phyloP scores from a whole-genome alignment of 1,139 yeast species.

The Hanseniaspora uvarum region DNA sequence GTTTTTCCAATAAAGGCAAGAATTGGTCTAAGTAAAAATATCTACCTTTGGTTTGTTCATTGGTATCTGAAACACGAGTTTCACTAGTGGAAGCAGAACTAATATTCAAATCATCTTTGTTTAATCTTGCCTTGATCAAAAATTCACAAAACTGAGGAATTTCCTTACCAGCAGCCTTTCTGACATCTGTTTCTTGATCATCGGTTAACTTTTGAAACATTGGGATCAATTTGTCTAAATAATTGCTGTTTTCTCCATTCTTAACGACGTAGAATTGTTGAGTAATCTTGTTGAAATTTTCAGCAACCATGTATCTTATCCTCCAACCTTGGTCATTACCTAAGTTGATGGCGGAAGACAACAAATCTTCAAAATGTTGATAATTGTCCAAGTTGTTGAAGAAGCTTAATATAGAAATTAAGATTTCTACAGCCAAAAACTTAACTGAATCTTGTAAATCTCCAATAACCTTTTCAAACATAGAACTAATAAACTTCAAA shows the following conservation, averaged over 20 bases:
- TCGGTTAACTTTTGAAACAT: constrained; percentile 38
- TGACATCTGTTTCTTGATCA: constrained; percentile 26
- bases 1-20: constrained; percentile 71
- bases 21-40: constrained; percentile 53
- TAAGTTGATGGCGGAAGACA: constrained; percentile 53
- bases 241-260: constrained; percentile 10
- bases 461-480: constrained; percentile 69
- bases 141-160: constrained; percentile 46
- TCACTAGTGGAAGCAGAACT: constrained; percentile 81
- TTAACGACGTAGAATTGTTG: constrained; percentile 40
- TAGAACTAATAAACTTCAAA: constrained; percentile 65
- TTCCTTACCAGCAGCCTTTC: constrained; percentile 19
- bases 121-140: constrained; percentile 33
- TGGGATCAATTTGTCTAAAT: constrained; percentile 19
- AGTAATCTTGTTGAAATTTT: constrained; percentile 70
- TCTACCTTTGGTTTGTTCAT: constrained; percentile 32
- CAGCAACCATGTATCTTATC: constrained; percentile 95
- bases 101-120: constrained; percentile 37
- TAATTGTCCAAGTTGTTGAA: constrained; percentile 49
- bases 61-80: constrained; percentile 90
- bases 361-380: constrained; percentile 51
- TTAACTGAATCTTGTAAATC: constrained; percentile 96
- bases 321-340: constrained; percentile 94
- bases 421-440: constrained; percentile 75
- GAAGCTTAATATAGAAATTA: constrained; percentile 60